These are phyloP conservation scores for Quambalaria eucalypti DNA, from an alignment of 1,284 basidiomycete species.

Conservation along the genomic window DNA sequence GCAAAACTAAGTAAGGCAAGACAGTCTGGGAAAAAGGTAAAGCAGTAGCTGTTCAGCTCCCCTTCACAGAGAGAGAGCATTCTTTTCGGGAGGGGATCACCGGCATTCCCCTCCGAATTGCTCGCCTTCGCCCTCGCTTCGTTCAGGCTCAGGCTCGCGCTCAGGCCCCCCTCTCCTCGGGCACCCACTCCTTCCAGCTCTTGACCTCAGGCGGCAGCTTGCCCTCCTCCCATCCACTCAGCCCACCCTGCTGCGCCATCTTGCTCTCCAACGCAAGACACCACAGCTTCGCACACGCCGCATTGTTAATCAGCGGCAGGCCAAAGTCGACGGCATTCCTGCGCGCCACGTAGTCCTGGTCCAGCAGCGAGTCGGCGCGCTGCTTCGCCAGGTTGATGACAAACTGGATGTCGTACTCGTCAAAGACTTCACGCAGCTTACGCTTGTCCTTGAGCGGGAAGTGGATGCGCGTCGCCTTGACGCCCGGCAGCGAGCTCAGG, in stretches of 20 bases:
- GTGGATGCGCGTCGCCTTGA: conserved; percentile 70
- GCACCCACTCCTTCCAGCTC: conserved; percentile 40
- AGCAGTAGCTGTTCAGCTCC: no score
- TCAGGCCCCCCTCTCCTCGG: no score
- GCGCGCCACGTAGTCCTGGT: conserved; percentile 88
- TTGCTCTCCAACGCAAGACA: conserved; percentile 82
- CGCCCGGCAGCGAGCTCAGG: conserved; percentile 57
- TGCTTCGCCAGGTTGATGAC: conserved; percentile 86
- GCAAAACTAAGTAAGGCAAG: no score
- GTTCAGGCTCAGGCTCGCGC: no score
- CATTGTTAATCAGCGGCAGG: conserved; percentile 75
- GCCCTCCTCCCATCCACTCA: conserved; percentile 76
- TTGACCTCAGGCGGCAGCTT: conserved; percentile 80
- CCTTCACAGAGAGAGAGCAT: no score
- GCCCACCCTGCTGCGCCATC: conserved; percentile 66
- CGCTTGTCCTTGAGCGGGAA: conserved; percentile 97
- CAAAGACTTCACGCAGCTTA: conserved; percentile 70
- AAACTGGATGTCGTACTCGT: conserved; percentile 88
- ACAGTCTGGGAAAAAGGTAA: no score
- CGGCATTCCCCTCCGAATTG: no score
- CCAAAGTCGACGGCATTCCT: conserved; percentile 50
- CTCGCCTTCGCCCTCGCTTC: no score
- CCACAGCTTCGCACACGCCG: conserved; percentile 77
- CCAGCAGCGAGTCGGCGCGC: conserved; percentile 67
- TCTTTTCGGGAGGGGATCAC: no score